These are phyloP conservation scores for Colletotrichum cereale DNA, from an alignment of 2,329 filamentous ascomycete species.

Conservation along the genomic window DNA sequence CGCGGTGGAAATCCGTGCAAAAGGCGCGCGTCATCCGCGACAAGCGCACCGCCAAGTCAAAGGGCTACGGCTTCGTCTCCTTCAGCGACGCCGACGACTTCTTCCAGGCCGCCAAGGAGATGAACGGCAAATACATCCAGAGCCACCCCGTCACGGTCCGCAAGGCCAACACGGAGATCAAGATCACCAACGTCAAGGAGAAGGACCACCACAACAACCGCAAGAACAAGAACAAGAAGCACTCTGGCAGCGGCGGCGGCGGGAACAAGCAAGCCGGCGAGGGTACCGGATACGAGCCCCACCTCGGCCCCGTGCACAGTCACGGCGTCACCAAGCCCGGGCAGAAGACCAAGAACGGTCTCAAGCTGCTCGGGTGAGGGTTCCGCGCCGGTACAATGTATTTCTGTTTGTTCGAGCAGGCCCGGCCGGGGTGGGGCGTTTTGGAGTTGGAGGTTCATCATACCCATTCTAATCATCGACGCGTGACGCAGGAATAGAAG, in stretches of 20 bases:
- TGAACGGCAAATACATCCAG: constrained; percentile 99
- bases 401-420: background rate
- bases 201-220: constrained; percentile 47
- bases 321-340: constrained; percentile 72
- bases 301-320: constrained; percentile 62
- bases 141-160: constrained; percentile 92
- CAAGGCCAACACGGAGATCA: constrained; percentile 93
- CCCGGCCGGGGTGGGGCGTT: background rate
- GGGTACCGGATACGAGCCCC: constrained; percentile 61
- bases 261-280: constrained; percentile 51
- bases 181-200: constrained; percentile 73
- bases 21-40: constrained; percentile 95
- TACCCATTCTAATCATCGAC: constrained; percentile 14
- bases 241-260: constrained; percentile 44
- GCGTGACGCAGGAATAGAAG: background rate
- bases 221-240: constrained; percentile 50
- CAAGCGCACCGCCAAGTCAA: constrained; percentile 95
- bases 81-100: constrained; percentile 97
- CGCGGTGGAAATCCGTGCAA: constrained; percentile 86
- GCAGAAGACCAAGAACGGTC: constrained; percentile 75
- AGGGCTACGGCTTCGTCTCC: constrained; percentile 96
- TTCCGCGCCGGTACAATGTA: background rate
- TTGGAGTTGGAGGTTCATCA: constrained; percentile 18
- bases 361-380: constrained; percentile 69
- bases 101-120: constrained; percentile 95